Percentiles rank a stretch among this genome's conserved stretches.
Evolutionary conservation across 495 filamentous ascomycete species (phyloP).

Genomic region (Penicillium tannophilum): DNA sequence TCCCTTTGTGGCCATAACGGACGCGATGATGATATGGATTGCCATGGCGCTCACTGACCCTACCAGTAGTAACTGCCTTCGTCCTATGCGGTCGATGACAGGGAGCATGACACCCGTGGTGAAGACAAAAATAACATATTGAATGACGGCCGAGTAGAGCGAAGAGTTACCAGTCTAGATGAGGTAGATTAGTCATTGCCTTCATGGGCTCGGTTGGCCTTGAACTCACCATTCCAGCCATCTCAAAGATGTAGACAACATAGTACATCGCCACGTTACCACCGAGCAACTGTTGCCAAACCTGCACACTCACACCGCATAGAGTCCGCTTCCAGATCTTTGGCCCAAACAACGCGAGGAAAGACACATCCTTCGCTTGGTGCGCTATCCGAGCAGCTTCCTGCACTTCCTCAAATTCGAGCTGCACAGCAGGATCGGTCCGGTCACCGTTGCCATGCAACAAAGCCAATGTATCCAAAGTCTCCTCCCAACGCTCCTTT

Average conservation of each 20-base stretch:
- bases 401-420: slow-evolving; percentile 75
- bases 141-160: slow-evolving; percentile 67
- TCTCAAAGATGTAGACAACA: slow-evolving; percentile 70
- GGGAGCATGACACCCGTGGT: slow-evolving; percentile 69
- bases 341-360: slow-evolving; percentile 58
- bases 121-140: slow-evolving; percentile 76
- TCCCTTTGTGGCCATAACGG: slow-evolving; percentile 50
- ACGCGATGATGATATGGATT: slow-evolving; percentile 66
- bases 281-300: slow-evolving; percentile 70
- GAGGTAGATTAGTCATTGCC: slow-evolving; percentile 9
- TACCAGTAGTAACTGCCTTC: slow-evolving; percentile 66
- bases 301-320: slow-evolving; percentile 66
- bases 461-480: slow-evolving; percentile 64
- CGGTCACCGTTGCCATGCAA: slow-evolving; percentile 67
- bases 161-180: slow-evolving; percentile 60
- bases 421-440: slow-evolving; percentile 67
- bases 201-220: background rate
- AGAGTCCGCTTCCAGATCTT: slow-evolving; percentile 74
- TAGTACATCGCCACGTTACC: slow-evolving; percentile 72
- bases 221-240: slow-evolving; percentile 53
- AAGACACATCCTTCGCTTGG: slow-evolving; percentile 57
- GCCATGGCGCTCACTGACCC: slow-evolving; percentile 70
- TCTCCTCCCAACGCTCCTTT: slow-evolving; percentile 67
- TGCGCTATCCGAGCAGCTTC: slow-evolving; percentile 54
- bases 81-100: slow-evolving; percentile 75